These are phyloP conservation scores for Pholiota conissans DNA, from an alignment of 768 basidiomycete genomes.

Conservation along the genomic window DNA sequence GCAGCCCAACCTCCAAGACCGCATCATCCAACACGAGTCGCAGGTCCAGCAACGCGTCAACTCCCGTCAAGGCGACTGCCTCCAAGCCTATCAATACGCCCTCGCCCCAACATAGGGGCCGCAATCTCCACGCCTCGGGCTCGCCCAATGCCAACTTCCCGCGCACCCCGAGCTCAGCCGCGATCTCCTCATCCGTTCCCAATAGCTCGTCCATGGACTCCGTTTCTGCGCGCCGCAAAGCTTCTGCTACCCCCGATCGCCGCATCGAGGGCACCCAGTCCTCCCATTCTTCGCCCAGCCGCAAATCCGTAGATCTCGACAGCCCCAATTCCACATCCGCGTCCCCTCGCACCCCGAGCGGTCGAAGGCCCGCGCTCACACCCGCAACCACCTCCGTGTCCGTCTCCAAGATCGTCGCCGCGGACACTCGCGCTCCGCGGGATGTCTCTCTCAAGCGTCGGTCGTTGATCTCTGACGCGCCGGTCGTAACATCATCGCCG, in stretches of 20 bases:
- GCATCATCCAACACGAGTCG: conserved; percentile 40
- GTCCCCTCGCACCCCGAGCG: conserved; percentile 44
- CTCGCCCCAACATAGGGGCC: conserved; percentile 39
- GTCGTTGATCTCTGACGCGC: conserved; percentile 25
- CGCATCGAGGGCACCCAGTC: conserved; percentile 46
- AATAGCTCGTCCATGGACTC: conserved; percentile 46
- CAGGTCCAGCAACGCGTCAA: conserved; percentile 43
- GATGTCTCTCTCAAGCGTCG: conserved; percentile 24
- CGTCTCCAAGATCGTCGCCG: conserved; percentile 36
- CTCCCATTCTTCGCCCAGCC: conserved; percentile 59
- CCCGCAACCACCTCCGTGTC: conserved; percentile 41
- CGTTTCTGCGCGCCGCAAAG: conserved; percentile 47
- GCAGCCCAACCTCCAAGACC: conserved; percentile 29
- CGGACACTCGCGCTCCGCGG: conserved; percentile 30
- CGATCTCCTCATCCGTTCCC: conserved; percentile 46
- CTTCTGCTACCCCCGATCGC: conserved; percentile 41
- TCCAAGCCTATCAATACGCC: conserved; percentile 32
- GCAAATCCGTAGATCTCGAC: conserved; percentile 60
- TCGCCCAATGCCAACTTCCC: conserved; percentile 38
- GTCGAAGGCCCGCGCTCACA: conserved; percentile 45
- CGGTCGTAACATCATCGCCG: conserved; percentile 2
- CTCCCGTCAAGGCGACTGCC: conserved; percentile 36
- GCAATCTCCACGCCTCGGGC: conserved; percentile 51
- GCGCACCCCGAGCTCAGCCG: conserved; percentile 39
- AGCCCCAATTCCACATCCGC: conserved; percentile 29